Base-by-base conservation (phyloP, 2,329 filamentous ascomycete genomes). In the Trichophyton schoenleinii region DNA sequence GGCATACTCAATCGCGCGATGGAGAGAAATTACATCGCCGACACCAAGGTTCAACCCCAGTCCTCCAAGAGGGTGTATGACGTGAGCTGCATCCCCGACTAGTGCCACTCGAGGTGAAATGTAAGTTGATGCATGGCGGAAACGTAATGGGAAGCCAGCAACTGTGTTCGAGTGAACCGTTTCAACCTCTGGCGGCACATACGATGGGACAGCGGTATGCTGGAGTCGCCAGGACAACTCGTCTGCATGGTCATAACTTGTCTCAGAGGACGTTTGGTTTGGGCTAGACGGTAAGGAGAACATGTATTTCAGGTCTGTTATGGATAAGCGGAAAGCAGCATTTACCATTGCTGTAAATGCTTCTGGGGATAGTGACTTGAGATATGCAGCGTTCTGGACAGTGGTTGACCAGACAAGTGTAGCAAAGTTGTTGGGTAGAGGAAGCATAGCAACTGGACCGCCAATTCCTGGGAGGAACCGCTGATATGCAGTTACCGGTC, bases 321-420 rank as follows among this genome's bases (percentile, higher is more conserved):
- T 81, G 62, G 82, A 81, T 18, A 99, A 81, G 11, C 91, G 85
- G 78, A 99, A 96, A 0, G 90, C 94, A 0, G 92, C 91, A 70
- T 99, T 97, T 66, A 99, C 88, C 81, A 92, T 87, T 36, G 90
- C 86, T 15, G 86, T 77, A 70, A 99, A 95, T 70, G 95, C 88
- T 57, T 79, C 77, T 0, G 85, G 73, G 0, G 85, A 77, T 3
- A 99, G 80, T 42, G 81, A 82, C 77, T 95, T 96, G 46, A 99
- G 80, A 60, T 87, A 80, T 0, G 87, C 81, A 0, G 92, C 94
- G 63, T 89, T 85, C 60, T 84, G 80, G 0, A 91, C 87, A 0
- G 89, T 94, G 1, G 91, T 97, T 4, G 91, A 95, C 94, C 94
- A 99, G 18, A 99, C 94, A 3, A 99, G 79, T 0, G 90, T 91